Evolutionary conservation across 192 early-diverging fungal genomes (phyloP), one percentile per base, ranked within the genome.

Genomic region (Coemansia sp.): DNA sequence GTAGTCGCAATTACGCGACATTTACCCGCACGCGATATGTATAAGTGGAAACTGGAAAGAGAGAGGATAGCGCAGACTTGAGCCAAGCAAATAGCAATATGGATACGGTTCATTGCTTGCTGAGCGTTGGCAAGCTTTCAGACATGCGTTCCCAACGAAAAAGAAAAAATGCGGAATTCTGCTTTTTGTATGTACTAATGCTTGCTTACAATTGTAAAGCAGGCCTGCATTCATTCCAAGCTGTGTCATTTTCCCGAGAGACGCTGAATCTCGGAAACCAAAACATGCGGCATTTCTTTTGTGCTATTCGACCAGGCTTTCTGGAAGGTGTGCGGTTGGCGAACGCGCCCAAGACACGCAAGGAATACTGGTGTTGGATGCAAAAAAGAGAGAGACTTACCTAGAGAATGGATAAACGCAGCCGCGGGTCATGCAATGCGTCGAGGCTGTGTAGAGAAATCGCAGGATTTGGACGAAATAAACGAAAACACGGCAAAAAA

Each of bases 151-250:
- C 6, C 13, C 11, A 4, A 4, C 38, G 15, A 53, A 29, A 23
- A 17, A 31, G 19, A n/a, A 28, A 33, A 53, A 33, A 53, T 7
- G 28, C 5, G 6, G 4, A 28, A 4, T 6, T 20, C 2, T 47
- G 6, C n/a, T n/a, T n/a, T n/a, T n/a, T n/a, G n/a, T n/a, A n/a
- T n/a, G n/a, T n/a, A n/a, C n/a, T n/a, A n/a, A n/a, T 47, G 7
- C 8, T 47, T 53, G 50, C 31, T 53, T 53, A 31, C 30, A 53
- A 53, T 53, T 31, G 50, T 53, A 53, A 33, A 30, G 6, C 50
- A 53, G 31, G 27, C 11, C 8, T 50, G 19, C 28, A 50, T 50
- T 29, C 28, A 50, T 50, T 29, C n/a, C 4, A 6, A 34, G 5
- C n/a, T 44, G 41, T 44, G 48, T 10, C 48, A 13, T 28, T 20